phyloP scores from a whole-genome alignment of 1,284 basidiomycete genomes.

The Leccinum holopus region DNA sequence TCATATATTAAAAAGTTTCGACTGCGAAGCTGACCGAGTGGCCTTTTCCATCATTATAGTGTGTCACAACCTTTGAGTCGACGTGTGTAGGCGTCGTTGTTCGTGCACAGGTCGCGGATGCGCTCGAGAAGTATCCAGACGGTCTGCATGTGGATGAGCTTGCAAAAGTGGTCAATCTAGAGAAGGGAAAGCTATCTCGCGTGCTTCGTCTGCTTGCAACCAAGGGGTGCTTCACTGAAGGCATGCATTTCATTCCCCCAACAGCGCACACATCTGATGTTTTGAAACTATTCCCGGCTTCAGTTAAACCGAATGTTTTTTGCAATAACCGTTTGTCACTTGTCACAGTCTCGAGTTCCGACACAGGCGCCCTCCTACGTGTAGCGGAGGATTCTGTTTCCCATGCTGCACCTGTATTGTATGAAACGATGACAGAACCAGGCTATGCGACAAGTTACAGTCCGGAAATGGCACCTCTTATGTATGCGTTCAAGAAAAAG shows the following conservation, averaged over 20 bases:
- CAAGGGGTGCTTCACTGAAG: conserved; percentile 36
- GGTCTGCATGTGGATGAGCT: conserved; percentile 30
- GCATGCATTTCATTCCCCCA: conserved; percentile 3
- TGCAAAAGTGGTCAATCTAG: conserved; percentile 25
- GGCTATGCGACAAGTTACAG: conserved; percentile 23
- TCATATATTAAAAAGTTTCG: background rate
- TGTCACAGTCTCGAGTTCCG: conserved; percentile 17
- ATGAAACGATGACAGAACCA: conserved; percentile 27
- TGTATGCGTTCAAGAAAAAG: conserved; percentile 23
- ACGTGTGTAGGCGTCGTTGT: conserved; percentile 24
- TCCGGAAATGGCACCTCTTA: conserved; percentile 24
- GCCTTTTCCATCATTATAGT: background rate
- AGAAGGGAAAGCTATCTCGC: conserved; percentile 31
- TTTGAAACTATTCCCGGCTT: background rate
- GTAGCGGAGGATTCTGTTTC: conserved; percentile 17
- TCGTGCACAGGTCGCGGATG: conserved; percentile 28
- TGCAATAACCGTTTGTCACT: conserved; percentile 34
- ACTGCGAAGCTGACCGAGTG: background rate
- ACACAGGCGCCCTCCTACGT: conserved; percentile 8
- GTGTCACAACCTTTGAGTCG: conserved; percentile 22
- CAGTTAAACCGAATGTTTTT: conserved; percentile 27
- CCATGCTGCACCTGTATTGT: conserved; percentile 19
- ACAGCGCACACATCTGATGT: background rate
- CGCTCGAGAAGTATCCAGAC: conserved; percentile 21
- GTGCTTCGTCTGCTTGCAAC: conserved; percentile 35